These are phyloP conservation scores for Fusarium pseudograminearum DNA, from an alignment of 2,329 filamentous ascomycete genomes.

Conservation along the genomic window DNA sequence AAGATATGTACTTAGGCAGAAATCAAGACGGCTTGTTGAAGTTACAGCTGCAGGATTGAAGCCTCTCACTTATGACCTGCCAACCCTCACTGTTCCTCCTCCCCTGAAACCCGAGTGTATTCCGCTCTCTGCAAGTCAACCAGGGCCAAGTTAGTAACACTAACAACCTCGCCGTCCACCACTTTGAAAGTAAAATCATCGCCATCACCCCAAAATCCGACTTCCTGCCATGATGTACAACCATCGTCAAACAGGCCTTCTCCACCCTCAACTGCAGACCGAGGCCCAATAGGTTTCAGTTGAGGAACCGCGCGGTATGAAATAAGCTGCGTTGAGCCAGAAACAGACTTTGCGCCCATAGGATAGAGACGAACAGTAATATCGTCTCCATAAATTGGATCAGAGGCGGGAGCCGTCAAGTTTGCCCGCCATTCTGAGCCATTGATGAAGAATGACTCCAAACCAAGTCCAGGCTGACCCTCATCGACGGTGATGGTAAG, in stretches of 20 bases:
- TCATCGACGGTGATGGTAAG: slow-evolving; percentile 34
- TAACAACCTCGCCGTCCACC: not conserved
- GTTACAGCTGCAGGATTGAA: too few species aligned
- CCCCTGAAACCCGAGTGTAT: not conserved
- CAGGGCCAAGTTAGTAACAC: not conserved
- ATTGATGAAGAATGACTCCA: slow-evolving; percentile 6
- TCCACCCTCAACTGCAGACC: slow-evolving; percentile 10
- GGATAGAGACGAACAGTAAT: not conserved
- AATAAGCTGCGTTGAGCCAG: not conserved
- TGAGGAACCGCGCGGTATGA: slow-evolving; percentile 6
- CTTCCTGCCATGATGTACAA: slow-evolving; percentile 1
- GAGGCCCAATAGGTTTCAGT: not conserved
- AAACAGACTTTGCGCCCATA: not conserved
- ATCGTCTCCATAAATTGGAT: not conserved
- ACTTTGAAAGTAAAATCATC: slow-evolving; percentile 22
- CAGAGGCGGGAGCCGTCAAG: not conserved
- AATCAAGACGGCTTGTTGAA: too few species aligned
- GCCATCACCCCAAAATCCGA: not conserved
- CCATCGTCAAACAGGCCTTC: slow-evolving; percentile 11
- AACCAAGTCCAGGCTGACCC: slow-evolving; percentile 24
- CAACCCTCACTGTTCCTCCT: too few species aligned
- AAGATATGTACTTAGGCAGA: too few species aligned
- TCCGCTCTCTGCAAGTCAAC: not conserved
- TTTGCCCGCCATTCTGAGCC: not conserved
- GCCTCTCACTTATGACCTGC: too few species aligned